Evolutionary conservation across 176 grass and related monocot genomes (phyloP), one percentile per base, ranked within the genome.

Genomic region (Calamus simplicifolius): DNA sequence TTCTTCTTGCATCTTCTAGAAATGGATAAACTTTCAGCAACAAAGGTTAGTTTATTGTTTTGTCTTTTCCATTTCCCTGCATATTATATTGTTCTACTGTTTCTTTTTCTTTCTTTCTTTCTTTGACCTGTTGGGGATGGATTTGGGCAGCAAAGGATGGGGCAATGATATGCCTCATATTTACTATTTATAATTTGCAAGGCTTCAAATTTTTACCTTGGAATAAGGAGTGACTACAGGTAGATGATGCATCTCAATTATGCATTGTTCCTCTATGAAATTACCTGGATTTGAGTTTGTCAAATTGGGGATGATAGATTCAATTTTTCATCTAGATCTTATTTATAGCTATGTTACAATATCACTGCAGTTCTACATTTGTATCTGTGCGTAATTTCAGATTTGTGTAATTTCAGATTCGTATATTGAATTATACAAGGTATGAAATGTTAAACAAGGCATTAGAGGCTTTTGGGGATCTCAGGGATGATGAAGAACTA

Each of bases 371-470:
- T 25, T 64, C 23, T 70, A 52, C 38, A 27, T 21, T 51, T 51
- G 56, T 35, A 59, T 27, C 50, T 75, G 25, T 19, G n/a, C n/a
- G n/a, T n/a, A n/a, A n/a, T n/a, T n/a, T n/a, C n/a, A n/a, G n/a
- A n/a, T n/a, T n/a, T n/a, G 16, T 80, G 29, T 68, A 50, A 63
- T 70, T 75, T 56, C 74, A 96, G 92, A 83, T 88, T 77, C 80
- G 92, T 49, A 68, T 96, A 79, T 68, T 96, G 69, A 79, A 79
- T 10, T 96, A 88, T 77, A 87, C 87, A 58, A 84, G 51, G 64
- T 90, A 88, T 66, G 92, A 96, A 76, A 88, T 96, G 92, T 51
- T 82, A 73, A 90, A 90, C 27, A 96, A 87, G 73, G 92, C 92
- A 57, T 67, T 88, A 21, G 92, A 96, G 66, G 75, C 71, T 51